Evolutionary conservation across 495 filamentous ascomycete species (phyloP).

Genomic region (Aspergillus saccharolyticus): DNA sequence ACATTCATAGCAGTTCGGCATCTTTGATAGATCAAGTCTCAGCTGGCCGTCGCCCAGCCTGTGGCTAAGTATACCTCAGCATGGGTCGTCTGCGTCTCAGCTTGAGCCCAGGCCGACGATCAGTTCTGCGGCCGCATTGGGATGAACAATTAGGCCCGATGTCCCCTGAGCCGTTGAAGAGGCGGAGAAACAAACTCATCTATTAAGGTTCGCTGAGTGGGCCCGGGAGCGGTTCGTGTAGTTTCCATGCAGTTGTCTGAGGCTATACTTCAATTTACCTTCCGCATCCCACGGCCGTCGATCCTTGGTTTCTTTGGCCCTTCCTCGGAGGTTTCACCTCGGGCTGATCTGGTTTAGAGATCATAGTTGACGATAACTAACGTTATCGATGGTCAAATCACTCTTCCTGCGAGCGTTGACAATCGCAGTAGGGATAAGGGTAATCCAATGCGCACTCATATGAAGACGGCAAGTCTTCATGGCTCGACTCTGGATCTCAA

Average conservation of each 20-base stretch:
- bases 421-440: no score
- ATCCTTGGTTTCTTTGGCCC: slow-evolving; percentile 1
- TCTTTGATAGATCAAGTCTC: slow-evolving; percentile 2
- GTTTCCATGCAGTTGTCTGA: neutral
- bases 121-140: neutral
- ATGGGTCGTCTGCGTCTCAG: neutral
- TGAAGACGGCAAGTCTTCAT: neutral
- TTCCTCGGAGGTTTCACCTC: neutral
- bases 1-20: neutral
- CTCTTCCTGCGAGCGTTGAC: no score
- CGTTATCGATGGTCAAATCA: no score
- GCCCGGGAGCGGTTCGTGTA: neutral
- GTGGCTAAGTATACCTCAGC: neutral
- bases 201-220: slow-evolving; percentile 1
- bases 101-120: neutral
- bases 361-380: no score
- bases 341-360: no score
- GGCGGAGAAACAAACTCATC: slow-evolving; percentile 2
- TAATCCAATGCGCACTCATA: neutral
- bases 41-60: neutral
- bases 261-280: neutral
- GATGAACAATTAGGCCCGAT: neutral
- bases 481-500: neutral
- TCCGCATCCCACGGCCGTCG: neutral
- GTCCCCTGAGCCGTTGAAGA: neutral